Evolutionary conservation across 495 filamentous ascomycete species (phyloP), one percentile per base, ranked within the genome.

Genomic region (Coniosporium apollinis): DNA sequence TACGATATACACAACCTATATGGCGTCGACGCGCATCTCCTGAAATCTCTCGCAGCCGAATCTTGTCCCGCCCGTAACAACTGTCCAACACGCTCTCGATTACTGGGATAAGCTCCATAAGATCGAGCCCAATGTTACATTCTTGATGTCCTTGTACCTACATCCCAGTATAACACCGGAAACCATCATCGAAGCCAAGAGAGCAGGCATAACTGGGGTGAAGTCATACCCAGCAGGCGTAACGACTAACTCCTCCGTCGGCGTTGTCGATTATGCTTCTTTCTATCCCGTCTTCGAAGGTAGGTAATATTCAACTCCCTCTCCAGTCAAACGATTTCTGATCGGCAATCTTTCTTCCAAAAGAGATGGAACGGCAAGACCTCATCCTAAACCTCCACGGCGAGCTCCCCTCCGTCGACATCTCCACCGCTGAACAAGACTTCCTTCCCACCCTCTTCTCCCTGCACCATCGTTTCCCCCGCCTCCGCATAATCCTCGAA

Each of bases 61-160:
- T 51, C 60, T 80, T 33, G 61, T 67, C 15, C 86, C 87, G 9
- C 83, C 81, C 11, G 65, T 89, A 38, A 79, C 74, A 3, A 81
- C 70, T 11, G 76, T 86, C 28, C 59, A 67, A 37, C 69, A 75
- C 51, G 83, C 81, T 19, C 58, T 92, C 13, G 71, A 76, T 34
- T 94, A 93, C 60, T 66, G 77, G 44, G 56, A 64, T 34, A 61
- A 63, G 6, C 66, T 94, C 32, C 58, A 68, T 44, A 61, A 66
- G 34, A 60, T 86, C 44, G 79, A 78, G 32, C 75, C 77, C 0
- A 66, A 69, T 22, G 75, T 94, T 28, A 74, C 67, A 37, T 94
- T 73, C 50, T 69, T 93, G 37, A 92, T 94, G 85, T 79, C 82
- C 3, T 66, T 94, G 18, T 94, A 89, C 52, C 70, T 91, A 22